Percentiles rank a stretch among this genome's conserved stretches.
Conservation (phyloP, 306 rosid genomes). For the Alnus glutinosa region DNA sequence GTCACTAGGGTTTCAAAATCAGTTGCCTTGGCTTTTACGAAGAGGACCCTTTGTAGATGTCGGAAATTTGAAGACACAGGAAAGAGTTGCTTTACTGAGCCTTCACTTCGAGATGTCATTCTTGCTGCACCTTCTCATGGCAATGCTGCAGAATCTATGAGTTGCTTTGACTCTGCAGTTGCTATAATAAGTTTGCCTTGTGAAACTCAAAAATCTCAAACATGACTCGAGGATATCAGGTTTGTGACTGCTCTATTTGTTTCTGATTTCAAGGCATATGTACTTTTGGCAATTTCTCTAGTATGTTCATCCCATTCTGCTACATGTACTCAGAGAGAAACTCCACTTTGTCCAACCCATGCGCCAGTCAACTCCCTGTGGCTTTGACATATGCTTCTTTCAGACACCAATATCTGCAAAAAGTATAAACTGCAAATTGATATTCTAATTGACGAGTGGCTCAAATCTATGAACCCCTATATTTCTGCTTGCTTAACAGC, state of each 20-base stretch:
- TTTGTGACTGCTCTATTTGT: constrained; percentile 23
- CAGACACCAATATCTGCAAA: constrained; percentile 82
- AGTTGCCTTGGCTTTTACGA: too few relatives aligned
- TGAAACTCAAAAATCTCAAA: constrained; percentile 25
- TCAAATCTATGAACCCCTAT: background rate
- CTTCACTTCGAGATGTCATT: constrained; percentile 55
- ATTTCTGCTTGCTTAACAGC: constrained; percentile 5
- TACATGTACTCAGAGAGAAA: constrained; percentile 29
- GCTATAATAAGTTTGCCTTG: constrained; percentile 11
- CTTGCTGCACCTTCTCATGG: constrained; percentile 43
- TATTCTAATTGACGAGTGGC: background rate
- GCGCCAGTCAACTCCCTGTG: constrained; percentile 67
- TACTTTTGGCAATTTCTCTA: constrained; percentile 5
- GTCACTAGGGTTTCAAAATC: too few relatives aligned
- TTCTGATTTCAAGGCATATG: background rate
- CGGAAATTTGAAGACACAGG: constrained; percentile 62
- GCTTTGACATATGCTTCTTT: constrained; percentile 94
- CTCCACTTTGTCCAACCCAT: constrained; percentile 62
- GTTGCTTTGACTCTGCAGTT: constrained; percentile 28
- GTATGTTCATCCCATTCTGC: background rate
- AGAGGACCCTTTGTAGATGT: constrained; percentile 69
- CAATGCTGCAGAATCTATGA: constrained; percentile 38
- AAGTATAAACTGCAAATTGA: background rate
- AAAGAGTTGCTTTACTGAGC: constrained; percentile 72
- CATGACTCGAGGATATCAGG: constrained; percentile 45